Conservation (phyloP, 768 basidiomycete genomes). For the Omphalotus guepiniiformis region DNA sequence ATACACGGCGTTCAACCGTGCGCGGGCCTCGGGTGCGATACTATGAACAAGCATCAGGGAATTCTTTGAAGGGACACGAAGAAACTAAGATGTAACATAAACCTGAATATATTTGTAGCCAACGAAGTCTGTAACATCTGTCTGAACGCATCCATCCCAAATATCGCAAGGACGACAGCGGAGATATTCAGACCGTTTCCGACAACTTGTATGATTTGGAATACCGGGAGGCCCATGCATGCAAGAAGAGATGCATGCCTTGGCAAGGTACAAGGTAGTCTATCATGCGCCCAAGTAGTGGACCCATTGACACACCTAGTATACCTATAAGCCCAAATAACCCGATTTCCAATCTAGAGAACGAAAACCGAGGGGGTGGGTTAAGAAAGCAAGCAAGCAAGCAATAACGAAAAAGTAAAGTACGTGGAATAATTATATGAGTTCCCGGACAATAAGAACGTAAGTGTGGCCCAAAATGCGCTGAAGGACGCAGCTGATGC, state of each 20-base stretch:
- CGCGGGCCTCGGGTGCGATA: conserved; percentile 5
- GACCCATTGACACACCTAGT: conserved; percentile 48
- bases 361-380: conserved; percentile 24
- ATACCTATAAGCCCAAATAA: conserved; percentile 55
- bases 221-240: conserved; percentile 40
- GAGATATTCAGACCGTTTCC: conserved; percentile 68
- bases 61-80: background rate
- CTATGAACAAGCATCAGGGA: background rate
- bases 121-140: conserved; percentile 52
- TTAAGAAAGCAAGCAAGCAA: conserved; percentile 17
- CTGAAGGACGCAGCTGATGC: conserved; percentile 34
- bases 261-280: conserved; percentile 58
- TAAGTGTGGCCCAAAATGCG: conserved; percentile 49
- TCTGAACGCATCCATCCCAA: conserved; percentile 10
- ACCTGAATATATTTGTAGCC: conserved; percentile 31
- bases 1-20: conserved; percentile 50
- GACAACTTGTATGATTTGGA: conserved; percentile 61
- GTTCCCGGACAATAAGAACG: conserved; percentile 54
- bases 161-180: conserved; percentile 44
- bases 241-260: conserved; percentile 64
- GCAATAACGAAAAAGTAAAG: conserved; percentile 45
- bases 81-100: conserved; percentile 29
- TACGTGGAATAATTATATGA: conserved; percentile 56
- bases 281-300: conserved; percentile 48
- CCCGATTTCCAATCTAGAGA: conserved; percentile 45